Percentiles rank a stretch among this genome's conserved stretches.
Evolutionary conservation across 345 rosid genomes (phyloP).

Genomic region (Eucalyptus erythrocorys): DNA sequence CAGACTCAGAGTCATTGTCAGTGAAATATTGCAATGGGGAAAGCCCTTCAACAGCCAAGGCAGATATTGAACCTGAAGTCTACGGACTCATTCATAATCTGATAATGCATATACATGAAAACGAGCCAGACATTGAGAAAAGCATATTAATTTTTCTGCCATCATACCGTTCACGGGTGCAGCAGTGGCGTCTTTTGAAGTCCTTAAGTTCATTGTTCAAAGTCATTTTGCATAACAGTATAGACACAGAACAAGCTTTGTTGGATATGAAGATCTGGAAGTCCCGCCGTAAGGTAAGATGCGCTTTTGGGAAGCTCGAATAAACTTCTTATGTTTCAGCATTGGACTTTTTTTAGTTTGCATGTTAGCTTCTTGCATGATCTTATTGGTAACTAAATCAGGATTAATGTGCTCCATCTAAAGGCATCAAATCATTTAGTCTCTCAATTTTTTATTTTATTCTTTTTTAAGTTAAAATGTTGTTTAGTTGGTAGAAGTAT

Average conservation of each 20-base stretch:
- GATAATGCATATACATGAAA: conserved; percentile 52
- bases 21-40: conserved; percentile 44
- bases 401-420: neutral
- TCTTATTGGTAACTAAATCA: neutral
- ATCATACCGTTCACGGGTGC: conserved; percentile 66
- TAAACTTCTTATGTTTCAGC: neutral
- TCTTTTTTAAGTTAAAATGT: neutral
- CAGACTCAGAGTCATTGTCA: conserved; percentile 45
- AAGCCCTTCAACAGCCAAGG: conserved; percentile 39
- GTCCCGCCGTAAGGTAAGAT: conserved; percentile 76
- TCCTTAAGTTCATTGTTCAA: conserved; percentile 45
- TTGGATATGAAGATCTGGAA: conserved; percentile 70
- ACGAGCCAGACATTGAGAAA: conserved; percentile 78
- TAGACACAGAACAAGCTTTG: conserved; percentile 78
- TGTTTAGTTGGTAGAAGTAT: neutral
- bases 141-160: conserved; percentile 93
- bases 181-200: conserved; percentile 61
- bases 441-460: neutral
- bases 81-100: conserved; percentile 65
- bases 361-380: neutral
- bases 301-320: neutral
- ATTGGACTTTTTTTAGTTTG: neutral
- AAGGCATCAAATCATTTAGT: neutral
- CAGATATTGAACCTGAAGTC: conserved; percentile 61
- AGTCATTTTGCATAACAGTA: conserved; percentile 68